These are phyloP conservation scores for Saraca asoca DNA, from an alignment of 331 rosid genomes.

Conservation along the genomic window DNA sequence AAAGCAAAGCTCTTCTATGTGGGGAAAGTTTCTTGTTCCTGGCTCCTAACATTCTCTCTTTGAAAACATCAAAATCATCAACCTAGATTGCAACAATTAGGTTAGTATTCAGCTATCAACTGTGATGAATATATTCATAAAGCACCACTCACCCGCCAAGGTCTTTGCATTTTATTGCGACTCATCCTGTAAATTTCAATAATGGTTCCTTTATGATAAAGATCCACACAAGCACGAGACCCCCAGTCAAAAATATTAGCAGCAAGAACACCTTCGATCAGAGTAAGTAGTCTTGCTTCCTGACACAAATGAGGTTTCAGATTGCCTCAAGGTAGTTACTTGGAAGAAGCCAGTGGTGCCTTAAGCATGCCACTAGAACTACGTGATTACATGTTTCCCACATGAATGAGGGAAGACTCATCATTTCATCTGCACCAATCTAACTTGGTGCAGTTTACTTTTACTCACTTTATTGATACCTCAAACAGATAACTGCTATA, in stretches of 20 bases:
- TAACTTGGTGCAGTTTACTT: slow-evolving; percentile 15
- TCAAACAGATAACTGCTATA: not conserved
- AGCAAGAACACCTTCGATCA: slow-evolving; percentile 94
- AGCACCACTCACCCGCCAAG: slow-evolving; percentile 65
- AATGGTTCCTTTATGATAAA: slow-evolving; percentile 86
- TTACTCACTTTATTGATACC: slow-evolving; percentile 4
- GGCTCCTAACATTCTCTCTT: slow-evolving; percentile 74
- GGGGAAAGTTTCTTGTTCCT: slow-evolving; percentile 56
- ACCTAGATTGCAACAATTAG: slow-evolving; percentile 50
- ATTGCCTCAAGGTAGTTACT: slow-evolving; percentile 19
- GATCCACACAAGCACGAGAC: slow-evolving; percentile 91
- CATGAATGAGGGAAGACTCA: slow-evolving; percentile 9
- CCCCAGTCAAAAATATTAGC: slow-evolving; percentile 97
- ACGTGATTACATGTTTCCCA: slow-evolving; percentile 20
- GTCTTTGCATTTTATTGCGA: slow-evolving; percentile 90
- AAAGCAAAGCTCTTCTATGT: slow-evolving; percentile 84
- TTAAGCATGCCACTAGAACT: slow-evolving; percentile 7
- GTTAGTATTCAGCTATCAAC: slow-evolving; percentile 21
- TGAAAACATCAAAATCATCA: slow-evolving; percentile 75
- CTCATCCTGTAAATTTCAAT: slow-evolving; percentile 93
- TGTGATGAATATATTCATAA: slow-evolving; percentile 17
- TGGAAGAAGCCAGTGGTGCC: slow-evolving; percentile 13
- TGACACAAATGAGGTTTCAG: slow-evolving; percentile 41
- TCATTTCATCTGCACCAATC: slow-evolving; percentile 11
- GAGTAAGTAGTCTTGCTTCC: slow-evolving; percentile 79